A percentile compares a stretch with the other conserved stretches of the same genome.
Evolutionary conservation across 164 flowering plant genomes (phyloP).

Genomic region (Macadamia integrifolia): DNA sequence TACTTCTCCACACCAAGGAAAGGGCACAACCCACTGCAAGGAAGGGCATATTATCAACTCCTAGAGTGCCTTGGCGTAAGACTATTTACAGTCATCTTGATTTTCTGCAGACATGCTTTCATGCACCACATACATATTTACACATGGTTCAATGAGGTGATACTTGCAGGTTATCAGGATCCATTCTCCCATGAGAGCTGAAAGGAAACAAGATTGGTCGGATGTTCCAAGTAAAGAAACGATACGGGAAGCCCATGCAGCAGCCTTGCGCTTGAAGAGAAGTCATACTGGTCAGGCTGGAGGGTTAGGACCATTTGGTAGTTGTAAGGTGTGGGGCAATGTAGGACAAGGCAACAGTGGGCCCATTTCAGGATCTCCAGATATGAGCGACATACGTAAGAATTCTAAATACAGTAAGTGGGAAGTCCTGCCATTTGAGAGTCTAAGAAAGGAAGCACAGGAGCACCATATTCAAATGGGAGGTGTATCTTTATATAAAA

Average conservation of each 20-base stretch:
- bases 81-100: neutral
- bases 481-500: constrained; percentile 76
- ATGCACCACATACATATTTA: neutral
- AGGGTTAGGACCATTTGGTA: constrained; percentile 67
- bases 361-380: constrained; percentile 80
- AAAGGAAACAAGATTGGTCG: constrained; percentile 80
- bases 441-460: constrained; percentile 67
- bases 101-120: constrained; percentile 1
- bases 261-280: constrained; percentile 68
- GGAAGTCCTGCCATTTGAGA: constrained; percentile 76
- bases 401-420: constrained; percentile 83
- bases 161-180: constrained; percentile 75
- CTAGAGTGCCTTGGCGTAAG: constrained; percentile 97
- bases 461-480: constrained; percentile 71
- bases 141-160: constrained; percentile 1
- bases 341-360: constrained; percentile 38
- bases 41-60: constrained; percentile 94
- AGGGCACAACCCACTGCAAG: constrained; percentile 98
- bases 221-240: constrained; percentile 75
- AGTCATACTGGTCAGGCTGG: constrained; percentile 35
- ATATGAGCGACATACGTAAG: constrained; percentile 75
- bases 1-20: constrained; percentile 88
- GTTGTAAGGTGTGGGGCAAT: constrained; percentile 90
- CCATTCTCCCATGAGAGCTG: constrained; percentile 92
- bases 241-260: constrained; percentile 72